phyloP scores from a whole-genome alignment of 208 protist species.

The Leishmania turanica region DNA sequence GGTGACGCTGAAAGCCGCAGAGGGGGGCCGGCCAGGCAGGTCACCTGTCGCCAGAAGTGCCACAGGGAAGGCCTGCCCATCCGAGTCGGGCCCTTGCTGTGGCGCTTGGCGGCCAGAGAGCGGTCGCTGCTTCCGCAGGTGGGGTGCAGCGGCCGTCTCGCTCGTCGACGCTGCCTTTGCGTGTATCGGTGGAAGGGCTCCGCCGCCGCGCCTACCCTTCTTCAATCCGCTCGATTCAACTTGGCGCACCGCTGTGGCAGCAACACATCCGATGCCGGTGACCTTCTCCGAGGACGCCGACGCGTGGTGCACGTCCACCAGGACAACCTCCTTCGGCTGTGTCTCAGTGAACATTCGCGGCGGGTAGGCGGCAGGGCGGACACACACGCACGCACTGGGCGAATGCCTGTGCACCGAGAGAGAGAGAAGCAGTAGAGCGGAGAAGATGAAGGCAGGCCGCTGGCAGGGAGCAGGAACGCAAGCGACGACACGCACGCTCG shows the following conservation, averaged over 20 bases:
- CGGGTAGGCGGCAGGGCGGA: background rate
- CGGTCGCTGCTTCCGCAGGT: background rate
- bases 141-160: background rate
- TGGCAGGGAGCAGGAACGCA: background rate
- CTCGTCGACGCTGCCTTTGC: background rate
- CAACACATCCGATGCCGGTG: no score
- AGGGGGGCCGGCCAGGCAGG: background rate
- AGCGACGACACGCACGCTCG: background rate
- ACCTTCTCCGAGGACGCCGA: background rate
- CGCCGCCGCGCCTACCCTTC: background rate
- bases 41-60: background rate
- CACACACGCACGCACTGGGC: background rate
- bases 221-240: background rate
- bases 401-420: background rate
- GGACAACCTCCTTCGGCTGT: slow-evolving; percentile 7
- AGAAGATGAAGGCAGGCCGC: background rate
- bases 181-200: slow-evolving; percentile 2
- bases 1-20: background rate
- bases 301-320: background rate
- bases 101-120: background rate
- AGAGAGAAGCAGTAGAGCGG: background rate
- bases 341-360: slow-evolving; percentile 13
- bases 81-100: background rate
- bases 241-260: background rate
- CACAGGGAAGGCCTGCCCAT: background rate